Base-by-base conservation (phyloP, 2,329 filamentous ascomycete species). In the Penicillium olsonii region DNA sequence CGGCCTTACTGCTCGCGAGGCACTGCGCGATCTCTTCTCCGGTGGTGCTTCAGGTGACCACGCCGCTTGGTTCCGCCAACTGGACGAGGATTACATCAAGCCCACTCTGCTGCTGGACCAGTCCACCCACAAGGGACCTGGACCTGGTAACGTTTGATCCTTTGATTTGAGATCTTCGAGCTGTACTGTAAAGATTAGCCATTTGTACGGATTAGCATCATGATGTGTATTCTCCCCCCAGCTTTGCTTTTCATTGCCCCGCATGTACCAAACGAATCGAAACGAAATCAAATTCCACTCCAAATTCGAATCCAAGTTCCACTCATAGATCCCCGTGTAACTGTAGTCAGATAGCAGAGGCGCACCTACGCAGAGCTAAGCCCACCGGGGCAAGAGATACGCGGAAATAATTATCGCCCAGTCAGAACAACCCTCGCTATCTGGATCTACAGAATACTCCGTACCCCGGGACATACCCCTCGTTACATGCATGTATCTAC, bases 51-150 rank as follows among this genome's bases (percentile, higher is more conserved):
- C 87, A 1, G 90, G 95, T 42, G 94, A 99, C 68, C 91, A 95
- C 37, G 88, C 89, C 9, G 90, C 88, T 38, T 84, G 95, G 74
- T 95, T 99, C 71, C 86, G 85, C 59, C 92, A 96, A 72, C 76
- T 99, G 52, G 94, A 99, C 68, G 94, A 99, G 71, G 90, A 92
- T 53, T 96, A 91, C 69, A 92, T 97, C 71, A 97, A 97, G 77
- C 92, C 92, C 15, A 89, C 87, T 66, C 74, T 97, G 47, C 72
- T 97, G 57, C 80, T 97, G 17, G 92, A 96, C 72, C 87, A 87
- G 38, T 72, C 71, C 20, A 70, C 71, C 31, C 68, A 73, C 51
- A 73, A 73, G 53, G 71, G 70, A 3, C 70, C 59, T 15, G 53
- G 54, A 12, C 54, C 69, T 37, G 70, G 69, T 10, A 69, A 69